Evolutionary conservation across 345 rosid species (phyloP), one percentile per base, ranked within the genome.

Genomic region (Citrus medica): DNA sequence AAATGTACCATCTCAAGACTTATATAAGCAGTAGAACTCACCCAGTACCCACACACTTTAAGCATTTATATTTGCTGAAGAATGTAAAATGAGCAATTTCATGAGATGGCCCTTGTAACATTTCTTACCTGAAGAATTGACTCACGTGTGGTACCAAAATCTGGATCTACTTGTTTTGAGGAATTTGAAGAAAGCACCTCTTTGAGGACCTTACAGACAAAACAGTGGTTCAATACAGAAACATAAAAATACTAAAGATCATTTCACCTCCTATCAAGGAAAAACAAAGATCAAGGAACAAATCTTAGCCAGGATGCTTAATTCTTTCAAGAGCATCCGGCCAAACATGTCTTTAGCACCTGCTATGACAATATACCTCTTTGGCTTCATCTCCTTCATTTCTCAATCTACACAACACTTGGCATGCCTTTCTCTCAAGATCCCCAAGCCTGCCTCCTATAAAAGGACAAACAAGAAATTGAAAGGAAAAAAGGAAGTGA

Each of bases 61-160:
- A 7, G 63, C 46, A 55, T 14, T 32, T 7, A 17, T 9, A 6
- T 71, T 32, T 33, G 4, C 4, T 4, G 32, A 28, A 71, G 75
- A 55, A 48, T 13, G 53, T 24, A 25, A 28, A 27, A 70, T 25
- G n/a, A n/a, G 74, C 56, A 46, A 46, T 69, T n/a, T 32, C 19
- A 46, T 28, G 17, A 21, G 27, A 60, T 37, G 51, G 58, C 42
- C 37, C 28, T 72, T 21, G 35, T 59, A 32, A 51, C 67, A 74
- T 76, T 13, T 73, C 79, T 83, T 76, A 93, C 95, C 91, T 93
- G 94, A 81, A 93, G 95, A 85, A 93, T 82, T 33, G 92, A 87
- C 75, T 91, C 95, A 62, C 94, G 89, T 48, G 91, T 86, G 72
- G 89, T 74, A 58, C 90, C 87, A 78, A 91, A 91, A 75, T 91